Evolutionary conservation across 805 yeast genomes (phyloP).

Genomic region (Tetrapisispora nanseiensis): DNA sequence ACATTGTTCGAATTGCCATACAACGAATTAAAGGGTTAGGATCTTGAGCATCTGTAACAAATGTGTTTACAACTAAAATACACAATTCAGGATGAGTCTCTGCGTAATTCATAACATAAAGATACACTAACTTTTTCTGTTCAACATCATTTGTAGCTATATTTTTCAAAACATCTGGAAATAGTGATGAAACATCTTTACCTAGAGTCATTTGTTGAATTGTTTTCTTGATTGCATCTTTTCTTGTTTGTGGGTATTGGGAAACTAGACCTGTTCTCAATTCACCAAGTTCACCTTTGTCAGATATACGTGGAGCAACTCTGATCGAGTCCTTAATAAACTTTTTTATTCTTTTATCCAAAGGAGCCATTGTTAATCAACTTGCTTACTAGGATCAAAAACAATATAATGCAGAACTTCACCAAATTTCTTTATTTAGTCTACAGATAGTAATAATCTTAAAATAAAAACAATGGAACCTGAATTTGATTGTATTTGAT

Average conservation of each 20-base stretch:
- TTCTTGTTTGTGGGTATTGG: slow-evolving; percentile 87
- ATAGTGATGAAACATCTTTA: slow-evolving; percentile 86
- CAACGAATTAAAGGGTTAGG: slow-evolving; percentile 95
- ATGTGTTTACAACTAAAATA: slow-evolving; percentile 92
- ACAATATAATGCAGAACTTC: too few species aligned
- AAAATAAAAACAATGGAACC: too few species aligned
- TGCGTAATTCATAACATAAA: slow-evolving; percentile 95
- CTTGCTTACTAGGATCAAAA: neutral
- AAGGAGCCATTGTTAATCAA: slow-evolving; percentile 20
- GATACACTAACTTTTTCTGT: slow-evolving; percentile 90
- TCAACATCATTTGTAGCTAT: slow-evolving; percentile 94
- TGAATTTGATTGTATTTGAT: too few species aligned
- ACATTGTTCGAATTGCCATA: slow-evolving; percentile 96
- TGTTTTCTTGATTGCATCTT: slow-evolving; percentile 93
- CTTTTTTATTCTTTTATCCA: slow-evolving; percentile 30
- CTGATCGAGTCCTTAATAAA: slow-evolving; percentile 28
- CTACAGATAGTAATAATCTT: neutral
- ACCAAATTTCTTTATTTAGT: neutral
- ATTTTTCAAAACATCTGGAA: slow-evolving; percentile 93
- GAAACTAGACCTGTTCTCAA: slow-evolving; percentile 84
- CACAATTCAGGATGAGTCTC: slow-evolving; percentile 92
- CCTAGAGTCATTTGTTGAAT: slow-evolving; percentile 98
- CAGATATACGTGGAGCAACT: slow-evolving; percentile 31
- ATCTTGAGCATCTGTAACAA: slow-evolving; percentile 89
- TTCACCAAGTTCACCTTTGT: slow-evolving; percentile 75